phyloP scores from a whole-genome alignment of 106 monocot genomes.

The Dioscorea dumetorum region DNA sequence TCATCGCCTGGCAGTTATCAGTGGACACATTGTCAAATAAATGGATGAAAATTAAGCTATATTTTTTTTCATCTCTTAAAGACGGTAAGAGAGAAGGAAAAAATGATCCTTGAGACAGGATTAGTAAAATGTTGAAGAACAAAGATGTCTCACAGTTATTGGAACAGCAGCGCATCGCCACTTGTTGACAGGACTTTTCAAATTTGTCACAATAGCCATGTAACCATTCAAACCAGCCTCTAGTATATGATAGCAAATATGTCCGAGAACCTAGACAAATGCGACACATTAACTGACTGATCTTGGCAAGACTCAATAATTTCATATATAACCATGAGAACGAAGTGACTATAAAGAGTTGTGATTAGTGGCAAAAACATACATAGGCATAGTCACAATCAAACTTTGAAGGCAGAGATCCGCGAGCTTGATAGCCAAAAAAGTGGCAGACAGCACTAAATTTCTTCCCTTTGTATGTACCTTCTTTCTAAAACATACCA shows the following conservation, averaged over 20 bases:
- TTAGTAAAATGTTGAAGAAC: not conserved
- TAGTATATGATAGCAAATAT: conserved; percentile 41
- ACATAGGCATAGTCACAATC: conserved; percentile 92
- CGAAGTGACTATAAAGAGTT: not conserved
- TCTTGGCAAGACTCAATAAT: not conserved
- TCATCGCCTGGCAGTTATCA: conserved; percentile 50
- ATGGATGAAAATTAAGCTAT: not conserved
- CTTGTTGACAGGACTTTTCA: conserved; percentile 35
- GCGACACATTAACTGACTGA: not conserved
- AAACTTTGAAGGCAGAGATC: conserved; percentile 86
- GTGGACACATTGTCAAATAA: not conserved
- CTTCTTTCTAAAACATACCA: conserved; percentile 55
- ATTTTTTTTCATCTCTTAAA: not conserved
- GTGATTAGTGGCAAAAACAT: conserved; percentile 1
- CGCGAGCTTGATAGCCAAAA: conserved; percentile 92
- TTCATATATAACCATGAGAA: conserved; percentile 3
- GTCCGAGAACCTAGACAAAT: conserved; percentile 39
- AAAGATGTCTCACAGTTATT: conserved; percentile 22
- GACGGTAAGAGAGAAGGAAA: not conserved
- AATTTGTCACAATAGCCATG: conserved; percentile 47
- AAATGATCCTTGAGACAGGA: not conserved
- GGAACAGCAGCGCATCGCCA: conserved; percentile 58
- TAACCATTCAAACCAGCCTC: conserved; percentile 57
- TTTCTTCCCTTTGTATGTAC: conserved; percentile 81
- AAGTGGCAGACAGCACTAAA: conserved; percentile 92